phyloP scores from a whole-genome alignment of 2,329 filamentous ascomycete genomes.

The Fonsecaea erecta region DNA sequence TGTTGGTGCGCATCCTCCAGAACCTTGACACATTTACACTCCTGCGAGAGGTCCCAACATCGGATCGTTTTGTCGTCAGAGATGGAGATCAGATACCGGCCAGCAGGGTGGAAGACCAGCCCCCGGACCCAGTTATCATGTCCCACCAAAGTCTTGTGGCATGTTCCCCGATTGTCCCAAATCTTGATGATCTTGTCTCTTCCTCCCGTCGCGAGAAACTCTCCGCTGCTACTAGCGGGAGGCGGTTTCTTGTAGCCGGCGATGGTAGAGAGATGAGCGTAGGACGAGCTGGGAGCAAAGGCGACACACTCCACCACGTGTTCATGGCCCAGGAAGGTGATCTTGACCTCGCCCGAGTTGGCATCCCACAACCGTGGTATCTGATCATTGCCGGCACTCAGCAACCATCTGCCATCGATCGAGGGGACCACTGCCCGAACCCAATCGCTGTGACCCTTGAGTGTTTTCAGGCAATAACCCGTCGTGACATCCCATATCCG shows the following conservation, averaged over 20 bases:
- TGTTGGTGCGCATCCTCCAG: conserved; percentile 77
- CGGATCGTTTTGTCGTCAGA: conserved; percentile 89
- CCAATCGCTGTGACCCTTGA: conserved; percentile 85
- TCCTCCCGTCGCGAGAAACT: conserved; percentile 87
- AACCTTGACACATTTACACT: conserved; percentile 85
- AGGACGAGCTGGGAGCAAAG: conserved; percentile 78
- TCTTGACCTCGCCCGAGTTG: conserved; percentile 73
- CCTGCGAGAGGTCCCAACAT: conserved; percentile 92
- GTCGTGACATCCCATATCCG: conserved; percentile 93
- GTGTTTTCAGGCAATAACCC: conserved; percentile 89
- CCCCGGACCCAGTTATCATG: conserved; percentile 95
- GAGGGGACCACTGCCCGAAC: conserved; percentile 87
- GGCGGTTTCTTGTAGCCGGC: conserved; percentile 85
- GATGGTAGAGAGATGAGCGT: conserved; percentile 74
- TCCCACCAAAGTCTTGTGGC: conserved; percentile 80
- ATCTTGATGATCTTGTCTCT: conserved; percentile 89
- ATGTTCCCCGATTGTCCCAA: conserved; percentile 83
- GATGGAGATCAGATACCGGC: conserved; percentile 84
- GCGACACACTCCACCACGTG: conserved; percentile 85
- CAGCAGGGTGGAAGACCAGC: conserved; percentile 86
- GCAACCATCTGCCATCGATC: conserved; percentile 77
- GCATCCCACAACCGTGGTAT: conserved; percentile 86
- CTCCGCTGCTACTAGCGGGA: conserved; percentile 72
- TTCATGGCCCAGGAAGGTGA: conserved; percentile 83
- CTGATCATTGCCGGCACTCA: conserved; percentile 83